Base-by-base conservation (phyloP, 176 grass and related monocot species). In the Thinopyrum elongatum region DNA sequence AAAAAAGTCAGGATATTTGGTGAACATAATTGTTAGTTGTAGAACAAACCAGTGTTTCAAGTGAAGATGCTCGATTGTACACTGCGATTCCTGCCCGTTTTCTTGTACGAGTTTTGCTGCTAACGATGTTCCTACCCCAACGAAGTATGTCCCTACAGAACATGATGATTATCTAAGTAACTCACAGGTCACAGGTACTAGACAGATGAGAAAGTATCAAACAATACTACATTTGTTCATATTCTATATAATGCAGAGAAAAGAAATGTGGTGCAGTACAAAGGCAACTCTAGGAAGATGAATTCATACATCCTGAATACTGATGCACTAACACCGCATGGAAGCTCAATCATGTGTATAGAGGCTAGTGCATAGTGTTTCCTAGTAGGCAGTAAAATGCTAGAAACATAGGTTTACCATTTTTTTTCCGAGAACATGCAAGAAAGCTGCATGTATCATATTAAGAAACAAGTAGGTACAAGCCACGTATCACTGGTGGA, bases 11-110 rank as follows among this genome's bases (percentile, higher is more conserved):
- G 7, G 13, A 67, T 86, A 85, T 21, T 65, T 46, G 10, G 38
- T 80, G 78, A 5, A 80, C 23, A 70, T 16, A 34, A 30, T 13
- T 59, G 28, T 13, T 69, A 55, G 35, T 35, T 57, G 26, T 77
- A 62, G 35, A 39, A 86, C 89, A 21, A 76, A 98, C 96, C 93
- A 98, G 80, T 79, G 93, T 95, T 88, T 95, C 96, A 60, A 98
- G 93, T 68, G 96, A 98, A 92, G 93, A 98, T 69, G 91, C 96
- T 81, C 96, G 82, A 36, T 95, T 98, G 73, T 98, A 98, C 60
- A 92, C 86, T 70, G 93, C 96, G 22, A 93, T 88, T 62, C 93
- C 93, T 12, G 92, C 96, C 80, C 96, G 90, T 65, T 98, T 98
- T 81, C 89, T 90, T 2, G 96, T 98, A 68, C 92, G 92, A 26